Percentiles rank a stretch among this genome's conserved stretches.
Conservation (phyloP, 805 yeast genomes). For the Wickerhamomyces bisporus region DNA sequence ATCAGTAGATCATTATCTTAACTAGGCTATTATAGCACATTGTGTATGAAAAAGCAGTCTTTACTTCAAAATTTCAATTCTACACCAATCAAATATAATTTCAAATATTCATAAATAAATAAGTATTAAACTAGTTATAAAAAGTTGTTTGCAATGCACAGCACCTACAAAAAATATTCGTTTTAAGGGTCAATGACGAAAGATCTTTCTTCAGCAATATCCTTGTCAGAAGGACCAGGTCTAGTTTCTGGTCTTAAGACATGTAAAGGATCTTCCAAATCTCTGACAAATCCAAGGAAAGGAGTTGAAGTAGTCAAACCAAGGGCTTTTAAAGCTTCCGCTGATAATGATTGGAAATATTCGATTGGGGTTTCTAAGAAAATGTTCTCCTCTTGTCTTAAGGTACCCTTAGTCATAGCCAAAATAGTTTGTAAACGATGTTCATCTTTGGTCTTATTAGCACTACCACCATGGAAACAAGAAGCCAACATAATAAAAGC, state of each 20-base stretch:
- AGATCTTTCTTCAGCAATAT: too few relatives aligned
- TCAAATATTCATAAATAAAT: too few relatives aligned
- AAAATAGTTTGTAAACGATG: slow-evolving; percentile 22
- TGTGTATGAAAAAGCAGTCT: too few relatives aligned
- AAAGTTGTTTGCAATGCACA: too few relatives aligned
- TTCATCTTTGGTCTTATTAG: slow-evolving; percentile 24
- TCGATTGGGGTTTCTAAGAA: slow-evolving; percentile 21
- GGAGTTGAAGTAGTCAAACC: slow-evolving; percentile 9
- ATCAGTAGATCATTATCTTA: too few relatives aligned
- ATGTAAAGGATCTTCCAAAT: slow-evolving; percentile 7
- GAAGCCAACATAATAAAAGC: slow-evolving; percentile 27
- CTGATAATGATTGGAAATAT: slow-evolving; percentile 14
- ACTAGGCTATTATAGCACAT: too few relatives aligned
- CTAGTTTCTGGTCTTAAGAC: background rate
- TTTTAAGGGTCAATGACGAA: too few relatives aligned
- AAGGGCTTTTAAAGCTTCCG: slow-evolving; percentile 4
- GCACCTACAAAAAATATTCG: too few relatives aligned
- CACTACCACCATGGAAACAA: slow-evolving; percentile 27
- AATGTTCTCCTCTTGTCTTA: slow-evolving; percentile 29
- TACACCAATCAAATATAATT: too few relatives aligned
- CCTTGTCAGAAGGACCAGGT: too few relatives aligned
- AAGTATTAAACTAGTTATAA: too few relatives aligned
- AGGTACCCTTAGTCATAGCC: slow-evolving; percentile 26
- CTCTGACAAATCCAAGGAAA: slow-evolving; percentile 6
- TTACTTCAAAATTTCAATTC: too few relatives aligned